Evolutionary conservation across 805 yeast genomes (phyloP).

Genomic region (Kodamaea kakaduensis): DNA sequence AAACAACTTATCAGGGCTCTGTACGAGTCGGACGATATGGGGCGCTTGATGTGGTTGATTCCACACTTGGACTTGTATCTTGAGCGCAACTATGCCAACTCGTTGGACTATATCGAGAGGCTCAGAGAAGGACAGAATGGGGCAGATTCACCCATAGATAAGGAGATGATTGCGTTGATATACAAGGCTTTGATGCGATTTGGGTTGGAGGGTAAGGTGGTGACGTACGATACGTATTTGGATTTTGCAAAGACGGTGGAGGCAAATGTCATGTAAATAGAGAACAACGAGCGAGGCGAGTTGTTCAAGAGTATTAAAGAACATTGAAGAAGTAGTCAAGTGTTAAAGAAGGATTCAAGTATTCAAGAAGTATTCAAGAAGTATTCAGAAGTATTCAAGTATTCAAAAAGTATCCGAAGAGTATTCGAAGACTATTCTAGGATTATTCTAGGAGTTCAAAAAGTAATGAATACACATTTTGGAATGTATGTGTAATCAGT

Average conservation of each 20-base stretch:
- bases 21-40: conserved; percentile 25
- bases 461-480: too few species aligned
- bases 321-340: too few species aligned
- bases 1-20: conserved; percentile 21
- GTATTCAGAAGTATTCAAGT: too few species aligned
- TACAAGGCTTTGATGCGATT: conserved; percentile 18
- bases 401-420: too few species aligned
- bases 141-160: conserved; percentile 13
- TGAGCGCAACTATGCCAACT: conserved; percentile 8
- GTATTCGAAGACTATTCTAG: too few species aligned
- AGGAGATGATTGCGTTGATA: conserved; percentile 17
- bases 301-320: too few species aligned
- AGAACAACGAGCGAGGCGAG: too few species aligned
- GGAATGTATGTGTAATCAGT: too few species aligned
- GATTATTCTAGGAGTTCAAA: too few species aligned
- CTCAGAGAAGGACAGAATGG: conserved; percentile 3
- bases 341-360: too few species aligned
- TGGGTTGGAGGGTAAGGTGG: conserved; percentile 28
- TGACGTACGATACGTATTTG: conserved; percentile 18
- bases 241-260: conserved; percentile 12
- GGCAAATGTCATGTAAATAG: neutral
- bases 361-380: too few species aligned
- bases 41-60: conserved; percentile 33
- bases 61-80: conserved; percentile 28
- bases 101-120: conserved; percentile 8